A percentile compares a stretch with the other conserved stretches of the same genome.
These are phyloP conservation scores for Blumeria graminis DNA, from an alignment of 2,329 filamentous ascomycete species.

Conservation along the genomic window DNA sequence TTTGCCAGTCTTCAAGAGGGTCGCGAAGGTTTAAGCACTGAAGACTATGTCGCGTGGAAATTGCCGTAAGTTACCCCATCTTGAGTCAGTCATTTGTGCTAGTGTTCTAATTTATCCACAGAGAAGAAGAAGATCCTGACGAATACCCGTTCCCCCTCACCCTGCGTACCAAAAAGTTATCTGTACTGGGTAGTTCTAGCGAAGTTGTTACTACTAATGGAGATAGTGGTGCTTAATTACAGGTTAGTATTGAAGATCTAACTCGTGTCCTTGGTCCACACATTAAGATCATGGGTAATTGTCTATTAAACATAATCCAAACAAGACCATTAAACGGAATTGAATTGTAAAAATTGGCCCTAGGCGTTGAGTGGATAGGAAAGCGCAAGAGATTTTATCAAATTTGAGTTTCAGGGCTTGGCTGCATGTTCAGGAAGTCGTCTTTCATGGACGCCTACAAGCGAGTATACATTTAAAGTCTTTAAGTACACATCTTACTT, in stretches of 20 bases:
- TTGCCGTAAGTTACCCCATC: slow-evolving; percentile 49
- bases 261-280: neutral
- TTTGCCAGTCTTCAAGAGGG: slow-evolving; percentile 93
- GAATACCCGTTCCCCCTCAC: slow-evolving; percentile 50
- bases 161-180: slow-evolving; percentile 23
- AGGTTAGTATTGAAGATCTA: neutral
- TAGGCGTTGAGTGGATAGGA: no score
- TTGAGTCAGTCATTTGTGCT: neutral
- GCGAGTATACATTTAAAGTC: no score
- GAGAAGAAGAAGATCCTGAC: slow-evolving; percentile 81
- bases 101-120: slow-evolving; percentile 17
- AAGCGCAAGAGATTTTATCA: no score
- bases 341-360: no score
- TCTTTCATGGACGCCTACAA: no score
- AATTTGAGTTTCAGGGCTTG: no score
- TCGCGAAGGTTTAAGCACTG: slow-evolving; percentile 74
- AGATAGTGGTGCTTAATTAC: slow-evolving; percentile 3
- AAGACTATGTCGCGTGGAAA: slow-evolving; percentile 97
- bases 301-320: no score
- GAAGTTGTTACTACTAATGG: slow-evolving; percentile 12
- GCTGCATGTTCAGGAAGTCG: no score
- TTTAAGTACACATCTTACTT: no score
- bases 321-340: no score
- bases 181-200: slow-evolving; percentile 12
- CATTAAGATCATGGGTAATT: no score